Evolutionary conservation across 2,329 filamentous ascomycete species (phyloP), one percentile per base, ranked within the genome.

Genomic region (Madurella fahalii): DNA sequence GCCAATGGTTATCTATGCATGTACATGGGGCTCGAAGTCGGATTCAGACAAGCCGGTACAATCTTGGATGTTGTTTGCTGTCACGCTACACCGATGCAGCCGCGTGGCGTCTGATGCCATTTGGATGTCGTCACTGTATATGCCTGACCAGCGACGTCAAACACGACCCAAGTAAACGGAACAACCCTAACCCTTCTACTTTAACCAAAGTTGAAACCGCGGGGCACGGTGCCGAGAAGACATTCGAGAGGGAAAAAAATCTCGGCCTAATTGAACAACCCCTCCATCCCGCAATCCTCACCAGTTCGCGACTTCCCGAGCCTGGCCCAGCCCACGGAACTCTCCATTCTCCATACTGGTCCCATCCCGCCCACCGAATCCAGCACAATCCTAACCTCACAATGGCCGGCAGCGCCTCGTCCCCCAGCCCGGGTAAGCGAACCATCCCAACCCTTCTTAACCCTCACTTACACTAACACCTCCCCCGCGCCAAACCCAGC

Each of bases 401-500:
- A 40, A 59, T 54, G 52, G 50, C 48, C 16, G 54, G 39, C 50
- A 45, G 32, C 9, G 34, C 9, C 15, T 9, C 58, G 5, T n/a
- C 52, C 15, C 56, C 57, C 12, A 58, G 47, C 25, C 59, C 55
- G 47, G 57, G 59, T 58, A 60, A 15, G 30, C 34, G 42, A 16
- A 17, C 44, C 37, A 8, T n/a, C 16, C 48, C 60, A 56, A 45
- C 44, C 52, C 51, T 13, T 16, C 39, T 11, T 12, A 37, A 15
- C n/a, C 25, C 39, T 37, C 47, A 37, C 15, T 16, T 11, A 15
- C 32, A 52, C 31, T 50, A 50, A 57, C 48, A 30, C 18, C 16
- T 17, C 7, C 11, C 9, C 30, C 61, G 57, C 40, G 45, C 48
- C 34, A 12, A 12, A n/a, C 50, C 54, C 64, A 82, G 79, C 79